phyloP scores from a whole-genome alignment of 1,139 yeast genomes.

The Candida smagusa region DNA sequence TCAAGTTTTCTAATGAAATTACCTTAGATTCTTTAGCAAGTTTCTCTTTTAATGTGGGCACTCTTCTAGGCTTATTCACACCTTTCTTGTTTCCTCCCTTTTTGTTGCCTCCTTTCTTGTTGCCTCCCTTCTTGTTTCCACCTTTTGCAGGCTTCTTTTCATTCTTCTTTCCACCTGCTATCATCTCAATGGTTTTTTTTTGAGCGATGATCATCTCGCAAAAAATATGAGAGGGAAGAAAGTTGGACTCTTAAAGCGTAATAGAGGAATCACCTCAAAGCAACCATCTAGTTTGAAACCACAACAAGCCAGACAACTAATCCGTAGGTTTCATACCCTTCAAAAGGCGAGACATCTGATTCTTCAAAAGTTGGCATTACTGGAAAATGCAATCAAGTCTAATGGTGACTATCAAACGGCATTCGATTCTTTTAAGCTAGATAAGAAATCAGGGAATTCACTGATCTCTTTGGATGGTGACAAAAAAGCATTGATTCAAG shows the following conservation, averaged over 20 bases:
- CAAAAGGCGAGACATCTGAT: constrained; percentile 48
- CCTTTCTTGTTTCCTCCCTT: constrained; percentile 8
- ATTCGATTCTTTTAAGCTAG: constrained; percentile 4
- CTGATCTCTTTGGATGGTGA: constrained; percentile 3
- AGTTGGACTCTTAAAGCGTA: constrained; percentile 18
- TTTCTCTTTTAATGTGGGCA: constrained; percentile 33
- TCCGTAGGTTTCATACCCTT: constrained; percentile 65
- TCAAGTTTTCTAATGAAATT: constrained; percentile 49
- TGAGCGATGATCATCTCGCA: constrained; percentile 2
- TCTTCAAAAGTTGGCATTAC: constrained; percentile 18
- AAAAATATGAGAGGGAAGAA: constrained; percentile 9
- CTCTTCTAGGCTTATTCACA: constrained; percentile 12
- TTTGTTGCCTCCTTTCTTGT: constrained; percentile 6
- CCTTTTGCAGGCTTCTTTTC: constrained; percentile 1
- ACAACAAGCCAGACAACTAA: constrained; percentile 59
- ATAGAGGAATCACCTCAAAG: constrained; percentile 15
- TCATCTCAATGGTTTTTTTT: constrained; percentile 2
- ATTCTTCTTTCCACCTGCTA: constrained; percentile 1
- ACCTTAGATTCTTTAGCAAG: constrained; percentile 34
- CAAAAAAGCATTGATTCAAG: constrained; percentile 17
- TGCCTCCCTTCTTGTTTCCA: background rate
- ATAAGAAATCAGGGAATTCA: constrained; percentile 7
- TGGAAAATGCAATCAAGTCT: constrained; percentile 1
- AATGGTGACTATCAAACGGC: constrained; percentile 3
- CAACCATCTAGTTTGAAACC: constrained; percentile 51